Percentiles rank a stretch among this genome's conserved stretches.
Conservation (phyloP, 352 stramenopile genomes). For the Peronospora farinosa region DNA sequence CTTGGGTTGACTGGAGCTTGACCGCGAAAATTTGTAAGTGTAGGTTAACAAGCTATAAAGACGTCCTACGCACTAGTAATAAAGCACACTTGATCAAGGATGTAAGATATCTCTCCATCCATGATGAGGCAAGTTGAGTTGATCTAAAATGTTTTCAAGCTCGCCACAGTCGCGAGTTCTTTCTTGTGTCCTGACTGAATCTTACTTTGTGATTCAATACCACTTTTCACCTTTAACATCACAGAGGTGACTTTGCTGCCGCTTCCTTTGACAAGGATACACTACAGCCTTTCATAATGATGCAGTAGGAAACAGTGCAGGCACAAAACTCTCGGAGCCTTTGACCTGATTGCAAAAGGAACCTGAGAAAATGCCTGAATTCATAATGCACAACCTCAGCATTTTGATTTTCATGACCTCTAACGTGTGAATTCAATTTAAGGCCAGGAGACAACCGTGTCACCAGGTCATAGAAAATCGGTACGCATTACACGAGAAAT, state of each 20-base stretch:
- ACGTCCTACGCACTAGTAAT: too few relatives aligned
- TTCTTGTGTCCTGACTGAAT: not conserved
- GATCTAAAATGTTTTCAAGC: constrained; percentile 5
- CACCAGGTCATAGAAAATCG: too few relatives aligned
- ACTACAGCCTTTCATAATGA: constrained; percentile 3
- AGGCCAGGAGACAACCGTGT: not conserved
- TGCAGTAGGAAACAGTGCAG: constrained; percentile 14
- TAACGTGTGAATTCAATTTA: constrained; percentile 5
- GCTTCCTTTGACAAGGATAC: constrained; percentile 5
- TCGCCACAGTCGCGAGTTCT: constrained; percentile 2
- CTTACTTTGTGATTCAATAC: not conserved
- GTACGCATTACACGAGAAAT: too few relatives aligned
- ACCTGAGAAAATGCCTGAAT: constrained; percentile 24
- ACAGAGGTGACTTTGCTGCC: not conserved
- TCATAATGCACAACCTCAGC: constrained; percentile 1
- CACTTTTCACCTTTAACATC: not conserved
- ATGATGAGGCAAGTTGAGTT: constrained; percentile 26
- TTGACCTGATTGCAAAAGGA: constrained; percentile 38
- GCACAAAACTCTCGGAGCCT: constrained; percentile 38
- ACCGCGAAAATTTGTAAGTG: too few relatives aligned
- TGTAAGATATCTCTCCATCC: constrained; percentile 13
- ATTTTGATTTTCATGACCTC: constrained; percentile 20
- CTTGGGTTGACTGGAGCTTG: too few relatives aligned
- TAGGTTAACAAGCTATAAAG: too few relatives aligned
- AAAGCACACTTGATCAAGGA: too few relatives aligned